phyloP scores from a whole-genome alignment of 2,329 filamentous ascomycete genomes.

The Paraphaeosphaeria minitans region DNA sequence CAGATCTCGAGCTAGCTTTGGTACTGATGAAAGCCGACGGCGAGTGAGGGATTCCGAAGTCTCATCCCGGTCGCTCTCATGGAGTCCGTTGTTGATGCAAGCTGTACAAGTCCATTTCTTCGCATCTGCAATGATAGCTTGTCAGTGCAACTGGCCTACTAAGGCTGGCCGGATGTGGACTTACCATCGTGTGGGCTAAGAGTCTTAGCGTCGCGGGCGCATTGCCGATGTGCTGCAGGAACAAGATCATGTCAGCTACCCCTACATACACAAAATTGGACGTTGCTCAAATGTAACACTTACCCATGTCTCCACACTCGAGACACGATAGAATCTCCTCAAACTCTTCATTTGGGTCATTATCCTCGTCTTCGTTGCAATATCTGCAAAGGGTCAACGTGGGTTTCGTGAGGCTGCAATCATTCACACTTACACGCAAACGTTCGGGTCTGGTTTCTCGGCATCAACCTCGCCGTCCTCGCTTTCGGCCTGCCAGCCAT shows the following conservation, averaged over 20 bases:
- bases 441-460: slow-evolving; percentile 58
- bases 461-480: slow-evolving; percentile 63
- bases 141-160: slow-evolving; percentile 23
- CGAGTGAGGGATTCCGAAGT: slow-evolving; percentile 49
- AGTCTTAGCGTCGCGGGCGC: slow-evolving; percentile 74
- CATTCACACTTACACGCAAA: slow-evolving; percentile 65
- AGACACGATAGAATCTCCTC: slow-evolving; percentile 78
- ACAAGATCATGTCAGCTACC: slow-evolving; percentile 54
- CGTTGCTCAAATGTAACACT: slow-evolving; percentile 47
- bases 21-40: slow-evolving; percentile 63
- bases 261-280: slow-evolving; percentile 41
- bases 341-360: slow-evolving; percentile 80
- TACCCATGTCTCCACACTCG: slow-evolving; percentile 82
- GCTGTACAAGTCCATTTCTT: slow-evolving; percentile 66
- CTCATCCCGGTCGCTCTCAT: slow-evolving; percentile 45
- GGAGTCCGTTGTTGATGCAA: slow-evolving; percentile 57
- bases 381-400: slow-evolving; percentile 60
- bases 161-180: slow-evolving; percentile 32
- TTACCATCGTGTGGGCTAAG: slow-evolving; percentile 68
- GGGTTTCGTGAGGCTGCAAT: slow-evolving; percentile 9
- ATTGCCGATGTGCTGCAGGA: slow-evolving; percentile 83
- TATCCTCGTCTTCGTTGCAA: slow-evolving; percentile 80
- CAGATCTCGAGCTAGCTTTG: slow-evolving; percentile 72
- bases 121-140: slow-evolving; percentile 51
- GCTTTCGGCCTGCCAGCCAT: slow-evolving; percentile 59